Base-by-base conservation (phyloP, 164 flowering plant species). In the Magnolia changhungtana region DNA sequence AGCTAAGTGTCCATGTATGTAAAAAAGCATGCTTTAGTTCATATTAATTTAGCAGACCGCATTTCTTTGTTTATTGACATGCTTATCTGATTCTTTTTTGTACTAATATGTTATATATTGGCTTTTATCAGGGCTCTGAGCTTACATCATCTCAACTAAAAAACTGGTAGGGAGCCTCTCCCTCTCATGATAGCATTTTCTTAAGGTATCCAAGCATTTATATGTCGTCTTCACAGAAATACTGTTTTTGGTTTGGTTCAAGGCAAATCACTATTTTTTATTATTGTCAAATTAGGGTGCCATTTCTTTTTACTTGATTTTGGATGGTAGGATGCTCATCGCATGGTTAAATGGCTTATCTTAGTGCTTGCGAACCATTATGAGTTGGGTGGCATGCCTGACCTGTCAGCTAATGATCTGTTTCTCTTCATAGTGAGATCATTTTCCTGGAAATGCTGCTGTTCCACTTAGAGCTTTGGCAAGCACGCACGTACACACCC, bases 111-210 rank as follows among this genome's bases (percentile, higher is more conserved):
- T 13, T 21, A 13, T 5, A 8, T 73, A 20, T 71, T 29, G 80
- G 31, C 75, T 82, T 71, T 85, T 37, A 82, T 18, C 96, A 96
- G 99, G 99, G 99, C 77, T 84, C 97, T 67, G 96, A 96, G 81
- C 88, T 96, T 37, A 92, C 99, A 70, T 71, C 86, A 74, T 85
- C 95, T 3, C 97, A 93, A 82, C 92, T 96, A 10, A 92, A 89
- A 80, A 96, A 96, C 82, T 96, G 99, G 99, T 94, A 80, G 77
- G 91, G 67, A 79, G 59, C 50, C 20, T 65, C 31, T 16, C 71
- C 73, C 37, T 71, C 23, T 61, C 24, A 24, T 24, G 64, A 24
- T 27, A 66, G 27, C 59, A 19, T 50, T 49, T 71, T 50, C 37
- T 67, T 67, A 67, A 6, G 52, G 71, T 69, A 37, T 37, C 50